phyloP scores from a whole-genome alignment of 1,284 basidiomycete genomes.

The Anthracocystis setariae region DNA sequence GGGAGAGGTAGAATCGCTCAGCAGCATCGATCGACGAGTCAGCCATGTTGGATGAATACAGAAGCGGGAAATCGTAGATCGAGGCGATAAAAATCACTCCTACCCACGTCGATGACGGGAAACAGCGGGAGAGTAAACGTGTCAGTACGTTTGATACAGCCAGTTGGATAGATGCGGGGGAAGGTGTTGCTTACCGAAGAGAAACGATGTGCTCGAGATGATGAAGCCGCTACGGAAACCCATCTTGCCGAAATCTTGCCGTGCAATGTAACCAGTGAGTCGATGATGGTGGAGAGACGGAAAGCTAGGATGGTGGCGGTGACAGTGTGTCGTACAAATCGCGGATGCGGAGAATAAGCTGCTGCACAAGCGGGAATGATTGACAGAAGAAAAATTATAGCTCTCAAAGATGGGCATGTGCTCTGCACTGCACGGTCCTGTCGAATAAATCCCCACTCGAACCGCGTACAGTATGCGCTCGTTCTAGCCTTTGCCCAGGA shows the following conservation, averaged over 20 bases:
- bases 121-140: not conserved
- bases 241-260: slow-evolving; percentile 48
- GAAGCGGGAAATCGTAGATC: slow-evolving; percentile 62
- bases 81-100: slow-evolving; percentile 64
- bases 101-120: slow-evolving; percentile 3
- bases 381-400: too few species aligned
- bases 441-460: too few species aligned
- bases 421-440: too few species aligned
- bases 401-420: too few species aligned
- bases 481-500: too few species aligned
- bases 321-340: slow-evolving; percentile 1
- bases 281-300: not conserved
- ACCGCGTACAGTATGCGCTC: too few species aligned
- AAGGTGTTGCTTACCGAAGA: slow-evolving; percentile 49
- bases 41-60: slow-evolving; percentile 47
- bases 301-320: not conserved
- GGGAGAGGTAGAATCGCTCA: slow-evolving; percentile 62
- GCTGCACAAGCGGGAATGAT: too few species aligned
- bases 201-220: slow-evolving; percentile 60
- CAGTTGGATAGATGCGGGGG: not conserved
- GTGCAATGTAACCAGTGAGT: not conserved
- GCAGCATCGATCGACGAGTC: slow-evolving; percentile 45
- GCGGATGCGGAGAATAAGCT: too few species aligned
- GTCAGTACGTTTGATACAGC: not conserved
- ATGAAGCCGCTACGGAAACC: slow-evolving; percentile 66